Percentiles rank a stretch among this genome's conserved stretches.
phyloP scores from a whole-genome alignment of 352 stramenopile species.

The Globisporangium uncinulatum region DNA sequence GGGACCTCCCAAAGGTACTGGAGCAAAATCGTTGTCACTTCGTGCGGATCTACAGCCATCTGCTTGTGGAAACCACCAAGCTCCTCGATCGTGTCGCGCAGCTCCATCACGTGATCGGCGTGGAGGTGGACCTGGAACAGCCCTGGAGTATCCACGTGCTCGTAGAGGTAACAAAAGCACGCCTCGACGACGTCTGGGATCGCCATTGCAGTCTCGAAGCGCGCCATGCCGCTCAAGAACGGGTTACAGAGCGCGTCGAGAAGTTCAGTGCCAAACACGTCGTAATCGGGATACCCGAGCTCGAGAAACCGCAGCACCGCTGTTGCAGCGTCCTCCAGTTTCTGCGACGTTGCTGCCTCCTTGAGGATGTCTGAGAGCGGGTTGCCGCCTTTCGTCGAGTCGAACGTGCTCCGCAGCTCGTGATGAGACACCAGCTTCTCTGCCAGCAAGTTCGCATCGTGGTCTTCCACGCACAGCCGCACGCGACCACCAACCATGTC shows the following conservation, averaged over 20 bases:
- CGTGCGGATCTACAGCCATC: conserved; percentile 76
- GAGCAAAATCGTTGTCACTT: conserved; percentile 69
- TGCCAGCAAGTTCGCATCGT: conserved; percentile 56
- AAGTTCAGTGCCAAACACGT: conserved; percentile 73
- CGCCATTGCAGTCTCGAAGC: conserved; percentile 81
- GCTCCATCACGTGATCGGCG: conserved; percentile 68
- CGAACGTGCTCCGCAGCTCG: conserved; percentile 59
- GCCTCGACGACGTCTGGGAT: conserved; percentile 74
- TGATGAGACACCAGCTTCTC: conserved; percentile 77
- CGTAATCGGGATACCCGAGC: conserved; percentile 80
- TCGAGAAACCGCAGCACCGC: conserved; percentile 79
- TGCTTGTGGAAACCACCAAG: conserved; percentile 77
- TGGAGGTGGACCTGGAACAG: conserved; percentile 79
- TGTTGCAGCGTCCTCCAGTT: conserved; percentile 61
- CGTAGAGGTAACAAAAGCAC: conserved; percentile 76
- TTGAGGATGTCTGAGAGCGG: conserved; percentile 65
- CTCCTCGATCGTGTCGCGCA: conserved; percentile 79
- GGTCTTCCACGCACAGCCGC: conserved; percentile 57
- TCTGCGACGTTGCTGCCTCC: conserved; percentile 49
- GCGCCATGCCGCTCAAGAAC: conserved; percentile 79
- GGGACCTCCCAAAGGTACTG: conserved; percentile 84
- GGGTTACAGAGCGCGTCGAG: conserved; percentile 79
- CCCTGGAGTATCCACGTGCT: conserved; percentile 65
- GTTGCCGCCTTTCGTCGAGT: conserved; percentile 71
- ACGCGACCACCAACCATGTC: conserved; percentile 78